A percentile compares a stretch with the other conserved stretches of the same genome.
These are phyloP conservation scores for Aspergillus olivimuriae DNA, from an alignment of 495 filamentous ascomycete species.

Conservation along the genomic window DNA sequence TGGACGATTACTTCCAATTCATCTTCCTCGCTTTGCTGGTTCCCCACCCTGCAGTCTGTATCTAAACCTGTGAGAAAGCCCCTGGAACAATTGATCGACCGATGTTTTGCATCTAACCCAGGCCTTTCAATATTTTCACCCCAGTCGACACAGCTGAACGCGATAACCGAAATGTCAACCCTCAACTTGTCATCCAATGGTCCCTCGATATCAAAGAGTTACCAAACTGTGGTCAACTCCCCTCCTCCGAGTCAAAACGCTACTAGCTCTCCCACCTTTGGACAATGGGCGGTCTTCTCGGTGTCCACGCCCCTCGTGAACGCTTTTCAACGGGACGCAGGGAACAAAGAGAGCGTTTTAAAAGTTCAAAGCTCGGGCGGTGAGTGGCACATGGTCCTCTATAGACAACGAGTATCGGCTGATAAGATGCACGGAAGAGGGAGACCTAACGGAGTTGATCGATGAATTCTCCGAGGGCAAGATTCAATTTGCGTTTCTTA, in stretches of 20 bases:
- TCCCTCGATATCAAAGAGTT: conserved; percentile 85
- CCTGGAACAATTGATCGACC: too few species aligned
- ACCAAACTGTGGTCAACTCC: conserved; percentile 78
- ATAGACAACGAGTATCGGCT: too few species aligned
- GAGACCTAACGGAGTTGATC: conserved; percentile 87
- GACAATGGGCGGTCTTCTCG: conserved; percentile 85
- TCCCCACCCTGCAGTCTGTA: too few species aligned
- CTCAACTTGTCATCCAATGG: conserved; percentile 89
- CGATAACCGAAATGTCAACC: conserved; percentile 67
- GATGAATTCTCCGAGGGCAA: conserved; percentile 97
- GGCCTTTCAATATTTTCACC: too few species aligned
- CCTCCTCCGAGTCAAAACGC: too few species aligned
- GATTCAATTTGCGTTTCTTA: conserved; percentile 94
- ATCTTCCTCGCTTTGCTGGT: too few species aligned
- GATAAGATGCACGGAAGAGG: conserved; percentile 51
- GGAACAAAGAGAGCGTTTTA: conserved; percentile 83
- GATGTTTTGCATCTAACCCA: too few species aligned
- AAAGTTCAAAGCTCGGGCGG: conserved; percentile 91
- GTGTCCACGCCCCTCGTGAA: conserved; percentile 85
- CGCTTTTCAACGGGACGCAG: conserved; percentile 78
- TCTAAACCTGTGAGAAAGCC: too few species aligned
- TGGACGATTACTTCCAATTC: too few species aligned
- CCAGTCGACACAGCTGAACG: too few species aligned
- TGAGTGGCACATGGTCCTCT: too few species aligned
- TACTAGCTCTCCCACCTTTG: conserved; percentile 64